These are phyloP conservation scores for Aspergillus indologenus DNA, from an alignment of 495 filamentous ascomycete genomes.

Conservation along the genomic window DNA sequence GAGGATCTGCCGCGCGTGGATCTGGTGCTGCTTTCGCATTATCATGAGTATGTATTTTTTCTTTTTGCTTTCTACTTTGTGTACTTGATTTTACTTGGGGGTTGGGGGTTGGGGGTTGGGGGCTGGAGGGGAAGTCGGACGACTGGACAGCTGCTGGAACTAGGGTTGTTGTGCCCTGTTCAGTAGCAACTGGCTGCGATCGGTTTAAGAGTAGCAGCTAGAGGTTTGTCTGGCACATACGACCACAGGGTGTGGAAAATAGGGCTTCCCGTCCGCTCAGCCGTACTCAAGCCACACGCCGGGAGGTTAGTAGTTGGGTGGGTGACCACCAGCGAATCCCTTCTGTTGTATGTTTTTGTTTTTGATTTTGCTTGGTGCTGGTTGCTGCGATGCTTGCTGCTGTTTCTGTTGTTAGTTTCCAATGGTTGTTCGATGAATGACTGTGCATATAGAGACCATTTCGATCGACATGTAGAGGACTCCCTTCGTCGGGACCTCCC, in stretches of 20 bases:
- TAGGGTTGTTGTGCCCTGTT: neutral
- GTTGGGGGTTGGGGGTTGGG: no score
- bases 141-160: no score
- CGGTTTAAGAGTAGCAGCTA: neutral
- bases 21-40: slow-evolving; percentile 60
- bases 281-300: slow-evolving; percentile 41
- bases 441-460: slow-evolving; percentile 57
- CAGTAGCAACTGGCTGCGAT: neutral
- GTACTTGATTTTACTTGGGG: neutral
- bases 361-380: no score
- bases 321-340: slow-evolving; percentile 5
- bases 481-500: slow-evolving; percentile 54
- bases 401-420: neutral
- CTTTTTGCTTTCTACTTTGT: no score
- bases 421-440: no score
- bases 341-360: slow-evolving; percentile 2
- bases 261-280: slow-evolving; percentile 45
- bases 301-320: slow-evolving; percentile 6
- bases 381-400: no score
- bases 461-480: slow-evolving; percentile 60
- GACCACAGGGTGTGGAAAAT: slow-evolving; percentile 46
- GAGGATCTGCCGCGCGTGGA: slow-evolving; percentile 61
- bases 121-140: no score
- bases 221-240: slow-evolving; percentile 25
- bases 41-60: slow-evolving; percentile 46